Base-by-base conservation (phyloP, 2,329 filamentous ascomycete genomes). In the Myriangium duriaei region DNA sequence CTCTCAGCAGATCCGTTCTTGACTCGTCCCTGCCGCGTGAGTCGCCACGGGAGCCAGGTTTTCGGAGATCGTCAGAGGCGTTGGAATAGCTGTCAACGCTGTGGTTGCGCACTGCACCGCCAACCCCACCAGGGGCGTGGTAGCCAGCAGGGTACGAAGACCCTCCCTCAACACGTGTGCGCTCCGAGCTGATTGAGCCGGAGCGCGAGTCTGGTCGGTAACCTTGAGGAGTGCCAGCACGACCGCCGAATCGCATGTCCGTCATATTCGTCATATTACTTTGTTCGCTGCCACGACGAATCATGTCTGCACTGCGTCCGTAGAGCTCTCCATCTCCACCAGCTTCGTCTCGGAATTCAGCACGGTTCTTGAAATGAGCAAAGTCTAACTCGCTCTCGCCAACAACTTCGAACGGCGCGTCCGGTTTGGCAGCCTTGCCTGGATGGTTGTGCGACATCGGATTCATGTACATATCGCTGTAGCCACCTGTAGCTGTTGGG, bases 381-480 rank as follows among this genome's bases (percentile, higher is more conserved):
- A 92, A 94, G 56, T 94, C 86, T 58, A 94, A 78, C 34, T 85
- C 76, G 39, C 72, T 72, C 51, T 96, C 88, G 0, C 82, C 77
- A 0, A 96, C 87, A 41, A 93, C 76, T 59, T 96, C 88, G 57
- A 95, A 95, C 0, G 85, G 84, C 4, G 54, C 56, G 5, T 45
- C 43, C 9, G 51, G 49, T 31, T 74, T 74, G 37, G 74, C 70
- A 9, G 52, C 40, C 44, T 78, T 78, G 41, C 76, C 76, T 0
- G 75, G 70, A 4, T 69, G 67, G 3, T 61, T 60, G 3, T 65
- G 55, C 28, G 68, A 65, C 86, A 96, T 94, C n/a, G 72, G 63
- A 51, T 88, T 79, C 61, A 95, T 71, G 52, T 81, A 85, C 17
- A 83, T 79, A 52, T 94, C 87, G 18, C 82, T 87, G 61, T 91